Conservation (phyloP, 768 basidiomycete species). For the Naganishia onofrii region DNA sequence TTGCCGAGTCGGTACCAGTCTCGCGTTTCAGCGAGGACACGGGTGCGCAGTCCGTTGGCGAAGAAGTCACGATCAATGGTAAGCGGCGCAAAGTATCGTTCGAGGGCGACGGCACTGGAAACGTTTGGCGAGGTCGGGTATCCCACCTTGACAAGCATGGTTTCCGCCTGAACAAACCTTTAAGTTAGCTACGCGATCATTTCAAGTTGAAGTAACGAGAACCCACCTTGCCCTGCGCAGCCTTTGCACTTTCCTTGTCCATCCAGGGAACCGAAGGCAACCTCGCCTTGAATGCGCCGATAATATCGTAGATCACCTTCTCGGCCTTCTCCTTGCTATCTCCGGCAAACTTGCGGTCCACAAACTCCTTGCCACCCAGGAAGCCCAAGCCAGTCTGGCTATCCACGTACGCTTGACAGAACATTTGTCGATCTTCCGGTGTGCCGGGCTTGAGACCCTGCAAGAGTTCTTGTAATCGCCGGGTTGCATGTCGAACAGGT, state of each 20-base stretch:
- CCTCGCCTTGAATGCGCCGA: constrained; percentile 76
- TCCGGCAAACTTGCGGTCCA: constrained; percentile 56
- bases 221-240: constrained; percentile 76
- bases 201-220: constrained; percentile 22
- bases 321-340: constrained; percentile 74
- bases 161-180: constrained; percentile 61
- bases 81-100: constrained; percentile 67
- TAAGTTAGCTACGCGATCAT: background rate
- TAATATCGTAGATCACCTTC: constrained; percentile 74
- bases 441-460: constrained; percentile 84
- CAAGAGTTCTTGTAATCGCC: constrained; percentile 68
- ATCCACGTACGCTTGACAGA: constrained; percentile 73
- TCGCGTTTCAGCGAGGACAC: constrained; percentile 62
- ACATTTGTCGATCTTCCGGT: constrained; percentile 75
- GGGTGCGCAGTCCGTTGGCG: constrained; percentile 61
- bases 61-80: constrained; percentile 74
- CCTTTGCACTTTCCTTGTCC: constrained; percentile 75
- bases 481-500: constrained; percentile 72
- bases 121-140: constrained; percentile 87
- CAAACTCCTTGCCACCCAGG: constrained; percentile 80
- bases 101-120: constrained; percentile 64
- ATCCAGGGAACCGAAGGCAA: constrained; percentile 80
- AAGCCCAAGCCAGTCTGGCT: constrained; percentile 67
- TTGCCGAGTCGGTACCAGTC: constrained; percentile 74
- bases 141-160: constrained; percentile 85